Conservation (phyloP, 2,329 filamentous ascomycete species). For the Ceratocystis huliohia region DNA sequence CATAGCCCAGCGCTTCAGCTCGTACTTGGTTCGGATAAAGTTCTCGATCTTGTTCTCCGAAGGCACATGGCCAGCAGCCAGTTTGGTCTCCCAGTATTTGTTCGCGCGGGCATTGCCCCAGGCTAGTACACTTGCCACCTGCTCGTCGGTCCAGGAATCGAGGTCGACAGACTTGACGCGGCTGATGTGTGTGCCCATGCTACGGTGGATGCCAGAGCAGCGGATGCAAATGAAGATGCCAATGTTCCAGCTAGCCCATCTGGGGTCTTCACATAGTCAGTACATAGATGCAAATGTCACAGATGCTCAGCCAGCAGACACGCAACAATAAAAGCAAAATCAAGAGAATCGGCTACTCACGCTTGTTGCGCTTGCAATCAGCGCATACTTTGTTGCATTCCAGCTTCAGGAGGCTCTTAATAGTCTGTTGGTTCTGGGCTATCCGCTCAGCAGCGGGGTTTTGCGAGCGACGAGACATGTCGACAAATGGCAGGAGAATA, state of each 20-base stretch:
- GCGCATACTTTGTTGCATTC: slow-evolving; percentile 94
- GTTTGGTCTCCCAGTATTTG: slow-evolving; percentile 96
- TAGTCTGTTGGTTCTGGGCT: slow-evolving; percentile 82
- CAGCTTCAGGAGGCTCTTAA: slow-evolving; percentile 89
- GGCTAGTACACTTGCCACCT: slow-evolving; percentile 80
- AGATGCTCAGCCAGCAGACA: slow-evolving; percentile 14
- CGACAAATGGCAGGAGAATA: slow-evolving; percentile 22
- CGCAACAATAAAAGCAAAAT: not conserved
- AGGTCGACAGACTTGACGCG: slow-evolving; percentile 96
- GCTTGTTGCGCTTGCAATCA: slow-evolving; percentile 98
- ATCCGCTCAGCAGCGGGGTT: slow-evolving; percentile 75
- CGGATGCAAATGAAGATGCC: slow-evolving; percentile 96
- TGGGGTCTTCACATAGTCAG: slow-evolving; percentile 51
- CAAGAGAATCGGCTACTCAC: slow-evolving; percentile 38
- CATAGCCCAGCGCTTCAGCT: slow-evolving; percentile 99
- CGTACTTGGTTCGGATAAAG: slow-evolving; percentile 98
- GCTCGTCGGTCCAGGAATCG: slow-evolving; percentile 97
- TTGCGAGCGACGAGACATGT: slow-evolving; percentile 66
- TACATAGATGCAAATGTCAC: not conserved
- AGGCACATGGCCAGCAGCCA: slow-evolving; percentile 79
- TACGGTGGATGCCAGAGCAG: slow-evolving; percentile 95
- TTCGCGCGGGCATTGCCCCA: slow-evolving; percentile 97
- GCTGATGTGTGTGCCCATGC: slow-evolving; percentile 98
- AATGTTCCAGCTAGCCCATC: slow-evolving; percentile 99
- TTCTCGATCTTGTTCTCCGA: slow-evolving; percentile 99